Conservation (phyloP, 805 yeast genomes). For the Yamadazyma scolyti region DNA sequence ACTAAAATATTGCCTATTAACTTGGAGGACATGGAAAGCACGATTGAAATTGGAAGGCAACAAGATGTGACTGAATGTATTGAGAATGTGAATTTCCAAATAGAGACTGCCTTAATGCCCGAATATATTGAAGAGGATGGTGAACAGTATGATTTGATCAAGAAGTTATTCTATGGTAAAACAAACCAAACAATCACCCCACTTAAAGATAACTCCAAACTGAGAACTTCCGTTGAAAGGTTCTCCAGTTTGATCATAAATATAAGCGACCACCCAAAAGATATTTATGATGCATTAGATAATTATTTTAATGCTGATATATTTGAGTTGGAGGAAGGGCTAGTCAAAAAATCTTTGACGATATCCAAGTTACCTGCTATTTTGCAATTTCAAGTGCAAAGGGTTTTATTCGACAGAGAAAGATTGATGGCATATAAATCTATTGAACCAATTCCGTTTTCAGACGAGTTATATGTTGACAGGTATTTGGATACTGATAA, state of each 20-base stretch:
- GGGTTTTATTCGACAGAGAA: conserved; percentile 85
- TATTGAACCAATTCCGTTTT: conserved; percentile 76
- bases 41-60: conserved; percentile 81
- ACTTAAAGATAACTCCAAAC: conserved; percentile 25
- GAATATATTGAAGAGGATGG: conserved; percentile 55
- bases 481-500: conserved; percentile 75
- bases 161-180: conserved; percentile 78
- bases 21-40: conserved; percentile 66
- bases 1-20: conserved; percentile 34
- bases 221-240: conserved; percentile 52
- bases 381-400: conserved; percentile 87
- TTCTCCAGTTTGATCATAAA: conserved; percentile 81
- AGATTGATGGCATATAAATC: conserved; percentile 75
- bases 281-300: conserved; percentile 88
- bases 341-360: conserved; percentile 69
- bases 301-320: conserved; percentile 74
- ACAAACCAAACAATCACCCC: conserved; percentile 75
- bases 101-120: conserved; percentile 84
- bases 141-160: conserved; percentile 82
- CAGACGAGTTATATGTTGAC: conserved; percentile 78
- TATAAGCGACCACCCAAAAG: conserved; percentile 83
- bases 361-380: conserved; percentile 73
- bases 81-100: conserved; percentile 85
- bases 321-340: conserved; percentile 65
- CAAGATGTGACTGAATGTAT: conserved; percentile 98